phyloP scores from a whole-genome alignment of 176 grass and related monocot genomes.

The Chloris gayana region DNA sequence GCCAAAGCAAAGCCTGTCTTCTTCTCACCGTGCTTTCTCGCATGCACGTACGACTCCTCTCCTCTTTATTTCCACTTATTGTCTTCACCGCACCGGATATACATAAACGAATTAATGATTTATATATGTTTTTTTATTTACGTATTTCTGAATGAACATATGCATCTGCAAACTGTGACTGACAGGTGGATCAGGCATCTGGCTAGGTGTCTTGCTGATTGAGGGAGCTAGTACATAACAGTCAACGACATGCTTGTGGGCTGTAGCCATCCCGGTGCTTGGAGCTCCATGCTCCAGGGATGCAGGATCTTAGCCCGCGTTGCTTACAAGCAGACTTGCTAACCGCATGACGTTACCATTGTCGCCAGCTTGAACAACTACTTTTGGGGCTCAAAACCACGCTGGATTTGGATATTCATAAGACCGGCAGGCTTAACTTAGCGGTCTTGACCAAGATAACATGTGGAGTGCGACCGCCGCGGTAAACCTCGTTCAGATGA shows the following conservation, averaged over 20 bases:
- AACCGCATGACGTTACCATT: neutral
- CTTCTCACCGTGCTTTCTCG: slow-evolving; percentile 15
- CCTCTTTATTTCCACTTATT: slow-evolving; percentile 12
- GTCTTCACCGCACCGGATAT: neutral
- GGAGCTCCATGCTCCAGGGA: slow-evolving; percentile 24
- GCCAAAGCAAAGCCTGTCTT: neutral
- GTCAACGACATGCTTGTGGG: neutral
- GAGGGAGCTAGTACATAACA: neutral
- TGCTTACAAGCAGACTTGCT: slow-evolving; percentile 41
- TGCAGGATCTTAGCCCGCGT: slow-evolving; percentile 34
- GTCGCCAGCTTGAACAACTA: neutral
- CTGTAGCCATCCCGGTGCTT: neutral
- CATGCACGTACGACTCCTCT: slow-evolving; percentile 50
- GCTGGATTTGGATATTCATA: neutral
- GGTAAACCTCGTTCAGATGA: neutral
- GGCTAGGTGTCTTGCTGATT: neutral
- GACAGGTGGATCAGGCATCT: neutral
- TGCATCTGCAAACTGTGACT: neutral
- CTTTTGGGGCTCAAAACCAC: neutral
- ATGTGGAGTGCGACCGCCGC: neutral
- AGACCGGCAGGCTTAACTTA: neutral
- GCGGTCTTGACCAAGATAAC: neutral
- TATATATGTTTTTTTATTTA: neutral
- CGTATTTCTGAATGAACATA: neutral
- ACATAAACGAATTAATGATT: neutral